Conservation (phyloP, 108 stramenopile genomes). For the Nitzschia putrida region DNA sequence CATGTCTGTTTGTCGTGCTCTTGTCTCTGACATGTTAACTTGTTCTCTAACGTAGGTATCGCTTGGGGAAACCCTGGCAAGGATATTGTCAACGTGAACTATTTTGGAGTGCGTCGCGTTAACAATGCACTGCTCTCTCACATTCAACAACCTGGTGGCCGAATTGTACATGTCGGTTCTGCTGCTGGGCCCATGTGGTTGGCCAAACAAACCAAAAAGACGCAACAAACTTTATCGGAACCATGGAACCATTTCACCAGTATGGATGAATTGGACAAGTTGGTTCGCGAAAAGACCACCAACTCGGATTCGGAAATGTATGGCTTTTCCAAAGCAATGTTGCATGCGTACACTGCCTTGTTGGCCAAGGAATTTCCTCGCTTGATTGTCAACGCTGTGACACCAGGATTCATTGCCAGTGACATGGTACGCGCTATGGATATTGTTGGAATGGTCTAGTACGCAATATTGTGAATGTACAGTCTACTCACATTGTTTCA, state of each 20-base stretch:
- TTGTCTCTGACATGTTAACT: neutral
- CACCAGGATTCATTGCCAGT: constrained; percentile 69
- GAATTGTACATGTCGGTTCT: constrained; percentile 67
- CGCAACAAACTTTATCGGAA: constrained; percentile 15
- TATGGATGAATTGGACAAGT: constrained; percentile 41
- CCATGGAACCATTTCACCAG: constrained; percentile 32
- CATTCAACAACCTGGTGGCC: constrained; percentile 37
- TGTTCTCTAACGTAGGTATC: constrained; percentile 30
- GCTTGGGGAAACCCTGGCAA: constrained; percentile 23
- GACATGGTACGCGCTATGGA: constrained; percentile 35
- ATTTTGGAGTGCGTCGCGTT: constrained; percentile 60
- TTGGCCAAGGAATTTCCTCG: constrained; percentile 48
- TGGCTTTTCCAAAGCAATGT: constrained; percentile 55
- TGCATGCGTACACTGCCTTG: constrained; percentile 56
- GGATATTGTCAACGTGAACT: constrained; percentile 62
- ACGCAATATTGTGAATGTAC: neutral
- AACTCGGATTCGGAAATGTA: constrained; percentile 25
- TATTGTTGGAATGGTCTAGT: neutral
- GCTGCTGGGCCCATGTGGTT: constrained; percentile 54
- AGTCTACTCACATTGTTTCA: neutral
- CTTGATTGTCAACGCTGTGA: constrained; percentile 47
- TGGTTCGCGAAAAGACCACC: constrained; percentile 27
- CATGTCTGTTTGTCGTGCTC: neutral
- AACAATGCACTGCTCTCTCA: constrained; percentile 50
- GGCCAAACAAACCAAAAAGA: constrained; percentile 7